A percentile compares a stretch with the other conserved stretches of the same genome.
Conservation (phyloP, 1,139 yeast genomes). For the Candida neerlandica region DNA sequence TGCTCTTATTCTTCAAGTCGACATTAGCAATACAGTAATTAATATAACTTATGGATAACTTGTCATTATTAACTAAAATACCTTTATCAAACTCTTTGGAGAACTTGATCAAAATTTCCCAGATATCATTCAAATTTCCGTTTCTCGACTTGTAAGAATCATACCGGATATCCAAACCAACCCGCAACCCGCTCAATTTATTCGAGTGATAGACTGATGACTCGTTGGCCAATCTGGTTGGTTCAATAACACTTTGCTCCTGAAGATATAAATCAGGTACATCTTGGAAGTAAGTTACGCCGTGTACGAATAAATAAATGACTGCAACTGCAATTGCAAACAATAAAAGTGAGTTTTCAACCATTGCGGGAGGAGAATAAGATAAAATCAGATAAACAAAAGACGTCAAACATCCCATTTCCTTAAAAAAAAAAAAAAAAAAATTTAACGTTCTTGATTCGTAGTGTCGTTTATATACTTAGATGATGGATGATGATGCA, state of each 20-base stretch:
- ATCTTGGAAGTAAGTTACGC: constrained; percentile 36
- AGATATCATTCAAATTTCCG: constrained; percentile 69
- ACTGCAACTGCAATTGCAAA: constrained; percentile 13
- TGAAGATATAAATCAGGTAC: constrained; percentile 58
- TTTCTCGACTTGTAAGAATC: constrained; percentile 64
- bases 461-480: not conserved
- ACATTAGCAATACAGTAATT: constrained; percentile 21
- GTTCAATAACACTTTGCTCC: constrained; percentile 59
- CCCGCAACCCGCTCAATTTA: constrained; percentile 56
- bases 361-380: not conserved
- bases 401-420: not conserved
- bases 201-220: constrained; percentile 68
- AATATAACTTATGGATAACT: constrained; percentile 22
- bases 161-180: constrained; percentile 65
- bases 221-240: constrained; percentile 58
- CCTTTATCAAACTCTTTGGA: constrained; percentile 9
- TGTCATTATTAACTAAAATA: constrained; percentile 21
- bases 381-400: not conserved
- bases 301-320: constrained; percentile 26
- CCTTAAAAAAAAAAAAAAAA: not conserved
- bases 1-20: not conserved
- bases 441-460: not conserved
- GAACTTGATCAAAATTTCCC: constrained; percentile 33
- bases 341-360: constrained; percentile 1
- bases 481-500: too few relatives aligned